Conservation (phyloP, 225 moss, liverwort and hornwort species). For the Sphagnum tenellum region DNA sequence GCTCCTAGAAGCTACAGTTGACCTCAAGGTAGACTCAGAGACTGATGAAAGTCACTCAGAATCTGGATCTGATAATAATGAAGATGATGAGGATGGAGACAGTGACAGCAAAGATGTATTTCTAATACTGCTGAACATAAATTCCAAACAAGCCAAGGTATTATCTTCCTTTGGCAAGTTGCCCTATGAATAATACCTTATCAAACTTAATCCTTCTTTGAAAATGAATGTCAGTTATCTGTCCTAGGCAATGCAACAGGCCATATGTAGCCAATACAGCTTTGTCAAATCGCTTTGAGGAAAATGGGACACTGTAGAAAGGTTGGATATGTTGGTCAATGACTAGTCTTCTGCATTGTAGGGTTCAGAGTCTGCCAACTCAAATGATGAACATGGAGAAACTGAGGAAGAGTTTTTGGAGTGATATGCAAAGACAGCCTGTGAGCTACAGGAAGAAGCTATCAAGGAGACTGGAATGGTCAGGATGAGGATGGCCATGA, state of each 20-base stretch:
- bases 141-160: too few species aligned
- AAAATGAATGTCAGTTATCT: too few species aligned
- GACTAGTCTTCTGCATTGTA: too few species aligned
- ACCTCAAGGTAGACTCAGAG: slow-evolving; percentile 73
- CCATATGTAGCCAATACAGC: too few species aligned
- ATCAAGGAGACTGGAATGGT: slow-evolving; percentile 70
- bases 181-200: too few species aligned
- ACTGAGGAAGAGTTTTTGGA: slow-evolving; percentile 78
- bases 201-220: too few species aligned
- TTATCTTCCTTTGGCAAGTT: too few species aligned
- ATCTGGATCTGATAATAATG: slow-evolving; percentile 31
- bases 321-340: too few species aligned
- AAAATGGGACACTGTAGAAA: too few species aligned
- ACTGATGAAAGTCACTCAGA: slow-evolving; percentile 39
- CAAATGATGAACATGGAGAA: slow-evolving; percentile 52
- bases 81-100: slow-evolving; percentile 26
- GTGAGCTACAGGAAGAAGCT: slow-evolving; percentile 66
- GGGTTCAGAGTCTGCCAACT: slow-evolving; percentile 28
- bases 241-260: too few species aligned
- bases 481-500: slow-evolving; percentile 83
- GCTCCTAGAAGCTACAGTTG: slow-evolving; percentile 64
- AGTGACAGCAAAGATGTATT: slow-evolving; percentile 43
- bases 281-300: too few species aligned
- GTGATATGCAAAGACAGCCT: slow-evolving; percentile 62
- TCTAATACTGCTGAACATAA: neutral